phyloP scores from a whole-genome alignment of 805 yeast species.

The Saccharomycopsis vini region DNA sequence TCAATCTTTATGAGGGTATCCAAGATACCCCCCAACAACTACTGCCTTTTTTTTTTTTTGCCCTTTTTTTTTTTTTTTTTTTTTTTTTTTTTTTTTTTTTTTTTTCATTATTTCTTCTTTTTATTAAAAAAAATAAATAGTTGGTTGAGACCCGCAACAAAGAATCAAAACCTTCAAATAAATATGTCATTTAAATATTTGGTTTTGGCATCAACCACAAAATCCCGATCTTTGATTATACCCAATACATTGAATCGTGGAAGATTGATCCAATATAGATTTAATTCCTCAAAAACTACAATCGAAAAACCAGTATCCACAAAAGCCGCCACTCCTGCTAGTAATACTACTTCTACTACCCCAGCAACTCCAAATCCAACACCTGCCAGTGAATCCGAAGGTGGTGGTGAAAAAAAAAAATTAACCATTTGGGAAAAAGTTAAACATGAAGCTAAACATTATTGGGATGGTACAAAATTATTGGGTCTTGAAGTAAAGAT shows the following conservation, averaged over 20 bases:
- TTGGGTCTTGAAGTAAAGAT: constrained; percentile 84
- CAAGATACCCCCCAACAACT: too few relatives aligned
- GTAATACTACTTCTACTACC: background rate
- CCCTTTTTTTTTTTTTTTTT: too few relatives aligned
- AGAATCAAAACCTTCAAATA: too few relatives aligned
- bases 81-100: too few relatives aligned
- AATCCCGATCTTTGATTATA: too few relatives aligned
- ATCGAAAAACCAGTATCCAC: constrained; percentile 7
- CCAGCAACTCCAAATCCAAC: background rate
- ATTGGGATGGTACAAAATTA: constrained; percentile 93
- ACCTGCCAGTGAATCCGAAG: background rate
- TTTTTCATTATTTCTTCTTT: too few relatives aligned
- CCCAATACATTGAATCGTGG: background rate
- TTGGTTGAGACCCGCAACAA: too few relatives aligned
- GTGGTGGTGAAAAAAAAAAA: background rate
- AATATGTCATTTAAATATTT: too few relatives aligned
- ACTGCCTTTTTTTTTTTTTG: too few relatives aligned
- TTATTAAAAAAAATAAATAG: too few relatives aligned
- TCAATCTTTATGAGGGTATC: too few relatives aligned
- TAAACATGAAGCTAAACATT: constrained; percentile 83
- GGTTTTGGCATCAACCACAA: too few relatives aligned
- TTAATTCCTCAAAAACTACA: constrained; percentile 6
- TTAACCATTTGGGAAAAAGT: constrained; percentile 46
- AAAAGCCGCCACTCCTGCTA: background rate
- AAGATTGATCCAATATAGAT: background rate